Evolutionary conservation across 2,329 filamentous ascomycete species (phyloP).

Genomic region (Fusarium anthophilum): DNA sequence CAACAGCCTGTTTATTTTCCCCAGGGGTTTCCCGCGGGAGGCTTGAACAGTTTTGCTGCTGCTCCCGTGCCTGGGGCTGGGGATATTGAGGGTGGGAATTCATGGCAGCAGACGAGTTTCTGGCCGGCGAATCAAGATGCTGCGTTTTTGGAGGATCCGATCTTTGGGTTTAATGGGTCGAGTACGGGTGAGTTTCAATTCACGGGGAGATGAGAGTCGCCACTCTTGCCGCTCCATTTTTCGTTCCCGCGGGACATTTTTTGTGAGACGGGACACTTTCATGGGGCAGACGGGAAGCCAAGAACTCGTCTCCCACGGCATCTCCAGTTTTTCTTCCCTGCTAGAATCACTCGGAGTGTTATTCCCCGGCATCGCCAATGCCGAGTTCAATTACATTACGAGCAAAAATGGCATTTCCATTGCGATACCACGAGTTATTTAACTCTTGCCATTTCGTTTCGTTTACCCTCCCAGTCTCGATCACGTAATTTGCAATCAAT

Average conservation of each 20-base stretch:
- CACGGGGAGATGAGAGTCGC: constrained; percentile 3
- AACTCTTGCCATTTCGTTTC: background rate
- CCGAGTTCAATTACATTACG: background rate
- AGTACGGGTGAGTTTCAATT: constrained; percentile 41
- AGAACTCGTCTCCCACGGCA: background rate
- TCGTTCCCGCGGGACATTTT: background rate
- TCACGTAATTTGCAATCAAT: background rate
- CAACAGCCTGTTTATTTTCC: constrained; percentile 12
- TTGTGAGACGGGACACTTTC: background rate
- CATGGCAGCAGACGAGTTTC: constrained; percentile 11
- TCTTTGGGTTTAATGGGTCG: constrained; percentile 47
- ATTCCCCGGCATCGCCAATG: background rate
- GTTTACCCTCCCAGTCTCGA: background rate
- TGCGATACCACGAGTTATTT: constrained; percentile 7
- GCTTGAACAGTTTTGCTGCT: background rate
- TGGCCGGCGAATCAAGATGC: constrained; percentile 17
- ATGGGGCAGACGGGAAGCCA: background rate
- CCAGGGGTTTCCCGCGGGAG: constrained; percentile 17
- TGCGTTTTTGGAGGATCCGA: constrained; percentile 41
- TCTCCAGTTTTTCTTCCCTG: constrained; percentile 2
- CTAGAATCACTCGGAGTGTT: background rate
- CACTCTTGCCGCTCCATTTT: too few species aligned
- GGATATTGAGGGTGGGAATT: constrained; percentile 6
- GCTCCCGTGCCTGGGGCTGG: background rate
- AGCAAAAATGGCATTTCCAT: background rate